Base-by-base conservation (phyloP, 1,139 yeast species). In the Debaryomycetaceae sp. region DNA sequence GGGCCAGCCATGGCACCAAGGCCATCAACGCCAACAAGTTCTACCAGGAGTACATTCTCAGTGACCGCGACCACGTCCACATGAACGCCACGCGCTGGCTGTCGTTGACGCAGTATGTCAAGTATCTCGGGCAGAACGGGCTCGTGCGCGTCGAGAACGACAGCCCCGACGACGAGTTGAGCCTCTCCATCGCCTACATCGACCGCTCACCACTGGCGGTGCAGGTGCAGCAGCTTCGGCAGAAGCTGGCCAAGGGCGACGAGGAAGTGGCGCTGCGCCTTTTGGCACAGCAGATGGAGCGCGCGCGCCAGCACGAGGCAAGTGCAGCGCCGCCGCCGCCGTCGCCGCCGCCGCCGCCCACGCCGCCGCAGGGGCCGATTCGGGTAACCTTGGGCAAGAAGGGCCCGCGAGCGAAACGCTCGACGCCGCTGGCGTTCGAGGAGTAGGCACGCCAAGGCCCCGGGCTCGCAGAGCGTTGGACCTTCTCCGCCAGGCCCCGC, bases 61-160 rank as follows among this genome's bases (percentile, higher is more conserved):
- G 73, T 41, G 85, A 88, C 49, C 75, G 76, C 46, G 76, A 84
- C 35, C 97, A 91, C 53, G 64, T 88, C 4, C 98, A 89, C 52
- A 77, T 91, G 82, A 88, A 86, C 49, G 79, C 96, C 3, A 91
- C 98, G 1, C 65, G 67, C 39, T 91, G 95, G 89, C 53, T 70
- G 3, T 73, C 83, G 4, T 56, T 93, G 25, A 72, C 91, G 0
- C 72, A 75, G 32, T 84, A 89, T 51, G 70, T 86, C n/a, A 71
- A 75, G 39, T 61, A 75, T 43, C 56, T 91, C 41, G 83, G 79
- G 1, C 62, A 67, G 16, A 58, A 64, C 17, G 85, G 88, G 2
- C 55, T 70, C n/a, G 74, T 83, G 7, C 56, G 64, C 23, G 80
- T 83, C 1, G 72, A 66, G 14, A 47, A 53, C 18, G 49, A 46